A percentile compares a stretch with the other conserved stretches of the same genome.
Conservation (phyloP, 2,329 filamentous ascomycete species). For the Phaeosphaeriaceae sp. region DNA sequence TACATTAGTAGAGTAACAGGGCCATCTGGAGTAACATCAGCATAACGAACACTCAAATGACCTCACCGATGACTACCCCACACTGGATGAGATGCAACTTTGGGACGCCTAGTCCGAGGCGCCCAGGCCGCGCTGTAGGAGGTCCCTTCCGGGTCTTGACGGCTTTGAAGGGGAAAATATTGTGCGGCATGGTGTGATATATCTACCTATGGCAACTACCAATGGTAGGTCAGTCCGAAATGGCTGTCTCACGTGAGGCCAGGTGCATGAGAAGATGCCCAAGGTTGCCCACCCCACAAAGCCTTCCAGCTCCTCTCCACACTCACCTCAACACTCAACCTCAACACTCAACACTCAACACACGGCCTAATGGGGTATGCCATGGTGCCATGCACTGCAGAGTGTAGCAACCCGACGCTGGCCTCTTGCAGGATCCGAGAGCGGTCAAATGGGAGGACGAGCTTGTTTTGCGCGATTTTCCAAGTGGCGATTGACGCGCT, state of each 20-base stretch:
- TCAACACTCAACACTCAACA: not conserved
- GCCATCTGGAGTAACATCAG: not conserved
- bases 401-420: not conserved
- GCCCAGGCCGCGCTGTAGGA: not conserved
- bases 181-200: too few species aligned
- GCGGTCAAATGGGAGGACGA: slow-evolving; percentile 6
- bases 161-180: too few species aligned
- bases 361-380: not conserved
- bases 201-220: too few species aligned
- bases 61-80: not conserved
- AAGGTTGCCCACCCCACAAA: too few species aligned
- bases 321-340: not conserved
- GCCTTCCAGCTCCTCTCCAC: too few species aligned
- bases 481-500: slow-evolving; percentile 9
- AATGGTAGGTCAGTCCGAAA: not conserved
- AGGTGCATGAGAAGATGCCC: too few species aligned
- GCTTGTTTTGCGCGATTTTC: slow-evolving; percentile 18
- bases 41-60: not conserved
- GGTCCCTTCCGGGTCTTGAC: too few species aligned
- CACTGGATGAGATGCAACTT: not conserved
- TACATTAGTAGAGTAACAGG: not conserved
- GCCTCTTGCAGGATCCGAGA: slow-evolving; percentile 1
- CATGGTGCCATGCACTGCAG: too few species aligned
- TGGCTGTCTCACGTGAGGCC: not conserved
- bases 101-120: not conserved